These are phyloP conservation scores for Solidago caesia DNA, from an alignment of 129 eudicot genomes.

Conservation along the genomic window DNA sequence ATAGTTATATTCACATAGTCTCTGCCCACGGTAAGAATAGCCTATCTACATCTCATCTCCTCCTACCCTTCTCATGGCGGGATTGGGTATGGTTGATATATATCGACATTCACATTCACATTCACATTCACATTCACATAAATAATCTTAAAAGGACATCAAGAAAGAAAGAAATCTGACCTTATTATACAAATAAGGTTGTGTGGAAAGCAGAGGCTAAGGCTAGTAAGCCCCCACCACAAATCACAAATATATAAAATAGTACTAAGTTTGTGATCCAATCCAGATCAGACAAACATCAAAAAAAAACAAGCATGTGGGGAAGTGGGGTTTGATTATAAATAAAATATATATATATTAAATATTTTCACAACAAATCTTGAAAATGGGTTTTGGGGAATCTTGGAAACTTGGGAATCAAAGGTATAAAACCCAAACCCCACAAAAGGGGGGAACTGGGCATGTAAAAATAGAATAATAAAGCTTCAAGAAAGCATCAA, in stretches of 20 bases:
- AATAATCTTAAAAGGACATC: not conserved
- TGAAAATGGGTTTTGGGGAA: conserved; percentile 23
- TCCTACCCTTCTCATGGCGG: too few species aligned
- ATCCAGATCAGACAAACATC: conserved; percentile 72
- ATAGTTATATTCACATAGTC: too few species aligned
- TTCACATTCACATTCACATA: conserved; percentile 1
- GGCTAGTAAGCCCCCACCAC: conserved; percentile 25
- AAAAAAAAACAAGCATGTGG: conserved; percentile 51
- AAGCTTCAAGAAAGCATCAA: conserved; percentile 10
- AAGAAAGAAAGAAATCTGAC: conserved; percentile 32
- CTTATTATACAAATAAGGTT: conserved; percentile 20
- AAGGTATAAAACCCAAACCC: conserved; percentile 24
- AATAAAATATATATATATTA: not conserved
- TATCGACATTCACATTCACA: not conserved
- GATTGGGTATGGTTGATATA: too few species aligned
- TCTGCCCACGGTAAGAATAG: too few species aligned
- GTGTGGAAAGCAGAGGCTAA: conserved; percentile 11
- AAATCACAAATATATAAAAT: not conserved
- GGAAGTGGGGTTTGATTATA: conserved; percentile 36
- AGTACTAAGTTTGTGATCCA: conserved; percentile 39
- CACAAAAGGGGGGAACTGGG: conserved; percentile 20
- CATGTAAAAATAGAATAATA: conserved; percentile 23
- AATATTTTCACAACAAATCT: conserved; percentile 12
- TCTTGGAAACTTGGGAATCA: conserved; percentile 29
- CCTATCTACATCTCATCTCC: too few species aligned